A percentile compares a stretch with the other conserved stretches of the same genome.
These are phyloP conservation scores for Pichia inconspicua DNA, from an alignment of 1,139 yeast genomes.

Conservation along the genomic window DNA sequence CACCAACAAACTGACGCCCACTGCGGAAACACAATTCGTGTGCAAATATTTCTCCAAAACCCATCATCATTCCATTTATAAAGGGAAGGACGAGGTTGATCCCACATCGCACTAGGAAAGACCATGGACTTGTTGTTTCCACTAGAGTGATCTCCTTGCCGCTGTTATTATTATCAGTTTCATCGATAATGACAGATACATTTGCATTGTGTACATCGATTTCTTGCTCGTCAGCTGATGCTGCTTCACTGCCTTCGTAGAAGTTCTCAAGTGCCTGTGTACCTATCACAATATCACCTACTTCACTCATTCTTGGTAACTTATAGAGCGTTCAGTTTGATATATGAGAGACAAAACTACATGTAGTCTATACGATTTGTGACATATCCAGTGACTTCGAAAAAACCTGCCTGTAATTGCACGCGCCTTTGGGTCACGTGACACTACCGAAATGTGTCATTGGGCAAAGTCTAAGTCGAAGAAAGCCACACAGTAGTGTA, in stretches of 20 bases:
- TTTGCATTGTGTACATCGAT: not conserved
- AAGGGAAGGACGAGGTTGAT: slow-evolving; percentile 81
- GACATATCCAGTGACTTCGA: too few species aligned
- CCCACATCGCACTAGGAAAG: slow-evolving; percentile 36
- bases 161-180: not conserved
- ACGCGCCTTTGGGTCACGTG: not conserved
- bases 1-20: not conserved
- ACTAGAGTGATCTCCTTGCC: not conserved
- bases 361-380: too few species aligned
- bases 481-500: too few species aligned
- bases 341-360: too few species aligned
- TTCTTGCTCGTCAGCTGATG: not conserved
- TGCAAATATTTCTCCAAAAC: slow-evolving; percentile 92
- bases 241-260: slow-evolving; percentile 2
- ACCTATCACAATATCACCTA: not conserved
- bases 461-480: too few species aligned
- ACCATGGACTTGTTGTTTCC: not conserved
- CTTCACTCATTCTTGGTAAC: not conserved
- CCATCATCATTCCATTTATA: slow-evolving; percentile 90
- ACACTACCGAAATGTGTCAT: not conserved
- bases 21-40: slow-evolving; percentile 65
- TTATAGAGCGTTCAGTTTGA: not conserved
- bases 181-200: not conserved
- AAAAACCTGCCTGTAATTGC: too few species aligned
- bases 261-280: not conserved